Conservation (phyloP, 2,329 filamentous ascomycete species). For the Hypoxylon sp. region DNA sequence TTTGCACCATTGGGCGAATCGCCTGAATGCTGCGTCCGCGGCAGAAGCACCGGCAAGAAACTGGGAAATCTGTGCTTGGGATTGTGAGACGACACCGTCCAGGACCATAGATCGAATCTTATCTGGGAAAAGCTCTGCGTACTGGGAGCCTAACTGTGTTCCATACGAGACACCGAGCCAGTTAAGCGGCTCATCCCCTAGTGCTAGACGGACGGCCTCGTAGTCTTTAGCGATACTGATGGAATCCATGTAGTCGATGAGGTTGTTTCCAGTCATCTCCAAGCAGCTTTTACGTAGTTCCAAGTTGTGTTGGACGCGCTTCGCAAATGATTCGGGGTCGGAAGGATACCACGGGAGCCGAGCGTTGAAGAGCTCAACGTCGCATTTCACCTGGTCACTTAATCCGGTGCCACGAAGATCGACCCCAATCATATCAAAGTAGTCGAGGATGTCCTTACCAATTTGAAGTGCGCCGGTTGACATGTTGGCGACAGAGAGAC, state of each 20-base stretch:
- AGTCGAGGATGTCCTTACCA: conserved; percentile 7
- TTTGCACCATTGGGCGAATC: conserved; percentile 8
- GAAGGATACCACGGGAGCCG: conserved; percentile 10
- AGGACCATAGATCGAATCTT: conserved; percentile 19
- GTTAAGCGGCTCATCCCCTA: conserved; percentile 20
- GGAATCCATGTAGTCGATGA: conserved; percentile 25
- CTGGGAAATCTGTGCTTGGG: conserved; percentile 12
- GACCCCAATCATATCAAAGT: conserved; percentile 19
- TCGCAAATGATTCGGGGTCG: not conserved
- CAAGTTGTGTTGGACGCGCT: conserved; percentile 5
- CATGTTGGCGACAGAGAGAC: not conserved
- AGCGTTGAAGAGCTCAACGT: conserved; percentile 8
- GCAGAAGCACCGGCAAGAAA: conserved; percentile 2
- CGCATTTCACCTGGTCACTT: conserved; percentile 15
- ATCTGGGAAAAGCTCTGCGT: conserved; percentile 20
- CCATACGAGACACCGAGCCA: conserved; percentile 22
- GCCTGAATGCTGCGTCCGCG: conserved; percentile 11
- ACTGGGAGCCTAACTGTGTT: conserved; percentile 16
- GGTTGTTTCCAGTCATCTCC: conserved; percentile 6
- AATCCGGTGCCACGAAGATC: conserved; percentile 5
- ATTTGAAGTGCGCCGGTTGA: not conserved
- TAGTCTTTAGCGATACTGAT: conserved; percentile 17
- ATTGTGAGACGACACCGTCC: conserved; percentile 3
- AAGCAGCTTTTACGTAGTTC: conserved; percentile 19
- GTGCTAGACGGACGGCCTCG: conserved; percentile 17